A percentile compares a stretch with the other conserved stretches of the same genome.
These are phyloP conservation scores for Pulveroboletus frians DNA, from an alignment of 768 basidiomycete species.

Conservation along the genomic window DNA sequence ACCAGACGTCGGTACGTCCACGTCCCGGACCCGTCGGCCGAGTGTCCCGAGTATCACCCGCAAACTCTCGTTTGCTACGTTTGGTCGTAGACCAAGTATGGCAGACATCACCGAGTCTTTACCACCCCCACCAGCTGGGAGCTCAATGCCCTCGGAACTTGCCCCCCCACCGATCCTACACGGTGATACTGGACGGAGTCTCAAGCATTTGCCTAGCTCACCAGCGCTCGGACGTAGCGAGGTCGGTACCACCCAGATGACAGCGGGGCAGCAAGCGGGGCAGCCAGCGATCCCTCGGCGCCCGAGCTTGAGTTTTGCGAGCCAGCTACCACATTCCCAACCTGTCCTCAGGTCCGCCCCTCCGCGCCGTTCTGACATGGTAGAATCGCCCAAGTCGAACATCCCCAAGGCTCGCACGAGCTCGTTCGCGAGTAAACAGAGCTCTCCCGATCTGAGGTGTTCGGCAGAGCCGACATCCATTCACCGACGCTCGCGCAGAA, in stretches of 20 bases:
- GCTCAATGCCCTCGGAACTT: constrained; percentile 9
- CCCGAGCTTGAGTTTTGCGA: constrained; percentile 11
- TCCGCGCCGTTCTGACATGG: constrained; percentile 3
- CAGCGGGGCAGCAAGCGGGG: not conserved
- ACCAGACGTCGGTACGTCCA: constrained; percentile 7
- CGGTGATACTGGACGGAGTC: constrained; percentile 4
- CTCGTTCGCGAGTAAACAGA: constrained; percentile 4
- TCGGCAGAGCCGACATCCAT: not conserved
- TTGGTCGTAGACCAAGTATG: constrained; percentile 23
- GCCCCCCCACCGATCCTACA: constrained; percentile 16
- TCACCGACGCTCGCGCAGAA: constrained; percentile 13
- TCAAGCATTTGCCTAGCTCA: constrained; percentile 25
- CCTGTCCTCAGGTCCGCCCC: not conserved
- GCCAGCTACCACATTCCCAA: not conserved
- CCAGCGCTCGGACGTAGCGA: constrained; percentile 16
- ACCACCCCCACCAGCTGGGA: constrained; percentile 18
- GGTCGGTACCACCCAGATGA: not conserved
- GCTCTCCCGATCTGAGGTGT: not conserved
- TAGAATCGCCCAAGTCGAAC: constrained; percentile 8
- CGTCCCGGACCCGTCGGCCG: constrained; percentile 15
- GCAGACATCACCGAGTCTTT: constrained; percentile 18
- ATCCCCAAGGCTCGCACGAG: constrained; percentile 15
- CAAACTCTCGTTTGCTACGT: constrained; percentile 29
- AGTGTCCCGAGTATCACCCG: constrained; percentile 30
- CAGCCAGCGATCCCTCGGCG: constrained; percentile 7